Conservation (phyloP, 371 early-diverging fungal species). For the Parasitella parasitica region DNA sequence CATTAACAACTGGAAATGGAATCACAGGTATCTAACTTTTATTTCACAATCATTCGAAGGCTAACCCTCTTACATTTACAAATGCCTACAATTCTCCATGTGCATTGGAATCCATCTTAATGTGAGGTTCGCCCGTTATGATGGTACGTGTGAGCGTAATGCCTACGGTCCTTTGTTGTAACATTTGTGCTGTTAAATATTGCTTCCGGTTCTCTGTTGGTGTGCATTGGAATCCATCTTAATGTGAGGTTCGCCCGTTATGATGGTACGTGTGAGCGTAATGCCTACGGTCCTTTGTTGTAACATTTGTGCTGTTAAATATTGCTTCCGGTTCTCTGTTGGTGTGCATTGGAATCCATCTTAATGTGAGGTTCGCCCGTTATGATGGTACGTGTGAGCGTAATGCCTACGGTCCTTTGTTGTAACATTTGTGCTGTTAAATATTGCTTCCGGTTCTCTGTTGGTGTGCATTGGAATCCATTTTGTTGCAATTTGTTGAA, state of each 20-base stretch:
- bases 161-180: slow-evolving; percentile 7
- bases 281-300: slow-evolving; percentile 11
- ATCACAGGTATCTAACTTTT: background rate
- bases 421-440: background rate
- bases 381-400: slow-evolving; percentile 10
- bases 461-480: background rate
- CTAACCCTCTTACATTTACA: background rate
- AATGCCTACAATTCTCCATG: background rate
- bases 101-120: slow-evolving; percentile 14
- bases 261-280: slow-evolving; percentile 11
- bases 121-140: slow-evolving; percentile 13
- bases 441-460: background rate
- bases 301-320: background rate
- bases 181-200: background rate
- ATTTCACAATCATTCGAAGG: background rate
- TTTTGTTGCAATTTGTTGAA: background rate
- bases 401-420: slow-evolving; percentile 12
- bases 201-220: background rate
- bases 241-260: background rate
- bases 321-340: background rate
- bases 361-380: background rate
- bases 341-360: background rate
- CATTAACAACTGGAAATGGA: background rate
- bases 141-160: slow-evolving; percentile 12
- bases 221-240: background rate